Conservation (phyloP, 2,329 filamentous ascomycete species). For the Apiospora saccharicola region DNA sequence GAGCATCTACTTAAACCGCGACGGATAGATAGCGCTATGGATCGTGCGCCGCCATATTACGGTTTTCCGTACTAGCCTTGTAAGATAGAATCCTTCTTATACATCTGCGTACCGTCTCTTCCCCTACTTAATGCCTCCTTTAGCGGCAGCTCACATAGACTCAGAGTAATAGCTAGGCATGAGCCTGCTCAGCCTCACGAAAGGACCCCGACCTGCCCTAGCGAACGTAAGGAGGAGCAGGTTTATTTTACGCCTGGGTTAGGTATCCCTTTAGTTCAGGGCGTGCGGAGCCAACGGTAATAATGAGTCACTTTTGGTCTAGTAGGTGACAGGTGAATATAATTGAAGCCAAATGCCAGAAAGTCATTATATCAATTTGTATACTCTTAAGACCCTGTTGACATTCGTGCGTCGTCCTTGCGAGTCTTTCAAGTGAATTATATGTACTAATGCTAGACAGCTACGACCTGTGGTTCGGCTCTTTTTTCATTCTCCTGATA, state of each 20-base stretch:
- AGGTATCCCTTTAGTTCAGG: not conserved
- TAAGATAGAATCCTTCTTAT: constrained; percentile 5
- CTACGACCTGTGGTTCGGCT: constrained; percentile 9
- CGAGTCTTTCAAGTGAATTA: not conserved
- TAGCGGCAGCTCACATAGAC: constrained; percentile 3
- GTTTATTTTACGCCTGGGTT: not conserved
- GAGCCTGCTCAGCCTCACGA: not conserved
- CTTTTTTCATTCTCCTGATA: not conserved
- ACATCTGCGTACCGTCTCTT: not conserved
- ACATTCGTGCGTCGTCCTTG: not conserved
- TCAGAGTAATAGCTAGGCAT: constrained; percentile 1
- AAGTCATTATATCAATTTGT: not conserved
- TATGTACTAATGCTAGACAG: not conserved
- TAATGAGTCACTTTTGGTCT: constrained; percentile 7
- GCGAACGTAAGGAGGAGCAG: not conserved
- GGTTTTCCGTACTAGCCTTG: constrained; percentile 6
- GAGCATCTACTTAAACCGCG: not conserved
- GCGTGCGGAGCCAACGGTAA: constrained; percentile 1
- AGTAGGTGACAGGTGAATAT: constrained; percentile 3
- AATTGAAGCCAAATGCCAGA: constrained; percentile 3
- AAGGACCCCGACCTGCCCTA: not conserved
- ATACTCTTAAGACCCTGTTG: not conserved
- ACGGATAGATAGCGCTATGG: not conserved
- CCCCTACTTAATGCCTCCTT: not conserved
- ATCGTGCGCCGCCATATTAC: too few species aligned